Evolutionary conservation across 306 rosid species (phyloP), one percentile per base, ranked within the genome.

Genomic region (Rosa chinensis): DNA sequence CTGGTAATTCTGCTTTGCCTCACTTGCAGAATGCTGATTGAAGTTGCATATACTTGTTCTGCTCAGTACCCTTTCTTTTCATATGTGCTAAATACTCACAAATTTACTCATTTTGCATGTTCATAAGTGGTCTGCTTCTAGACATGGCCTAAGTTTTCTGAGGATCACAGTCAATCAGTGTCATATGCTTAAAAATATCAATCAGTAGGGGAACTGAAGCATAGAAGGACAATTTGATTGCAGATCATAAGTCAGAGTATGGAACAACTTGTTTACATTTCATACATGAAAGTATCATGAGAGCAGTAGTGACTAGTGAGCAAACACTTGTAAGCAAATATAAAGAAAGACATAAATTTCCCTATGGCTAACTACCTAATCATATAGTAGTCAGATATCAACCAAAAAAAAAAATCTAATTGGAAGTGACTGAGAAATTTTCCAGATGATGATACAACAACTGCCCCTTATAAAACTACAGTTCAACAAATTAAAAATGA

Each of bases 381-480:
- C n/a, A 50, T 16, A 50, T 17, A 16, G 8, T 50, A 0, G 8
- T 50, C n/a, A 50, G 56, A 50, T 47, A 49, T 62, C 73, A 6
- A 58, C 55, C 69, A 66, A 18, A 3, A 64, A 0, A 0, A 52
- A 74, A 32, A 32, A 32, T 32, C 37, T 32, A 32, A 32, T 32
- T 44, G 18, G n/a, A 5, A 32, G 16, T 52, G 58, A 25, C 17
- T 21, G 17, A 3, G 72, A 70, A 75, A 10, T 18, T 76, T 76
- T 77, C 37, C 37, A 17, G 80, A 81, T 62, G 68, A 75, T 8
- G 58, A 28, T 7, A 23, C 75, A 47, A 56, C 80, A 23, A 68
- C 72, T 69, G 16, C 28, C 42, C 35, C 80, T 44, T 74, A 53
- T 18, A 23, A 63, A 35, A 73, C 48, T 50, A 42, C 68, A 11